Conservation (phyloP, 2,329 filamentous ascomycete genomes). For the Epicoccum sorghinum region DNA sequence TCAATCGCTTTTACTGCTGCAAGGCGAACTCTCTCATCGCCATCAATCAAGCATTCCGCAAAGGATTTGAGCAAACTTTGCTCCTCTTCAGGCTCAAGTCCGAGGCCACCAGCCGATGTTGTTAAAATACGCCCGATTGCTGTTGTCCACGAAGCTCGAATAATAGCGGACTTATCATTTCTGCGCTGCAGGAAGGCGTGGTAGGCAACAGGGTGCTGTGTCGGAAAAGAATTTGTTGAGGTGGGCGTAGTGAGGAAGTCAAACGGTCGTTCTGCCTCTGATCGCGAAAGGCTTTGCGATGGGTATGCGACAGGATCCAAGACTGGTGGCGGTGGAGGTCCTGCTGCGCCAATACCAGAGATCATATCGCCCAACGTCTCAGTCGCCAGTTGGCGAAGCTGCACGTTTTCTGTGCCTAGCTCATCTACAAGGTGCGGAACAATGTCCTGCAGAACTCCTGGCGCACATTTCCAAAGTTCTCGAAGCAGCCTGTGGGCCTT, state of each 20-base stretch:
- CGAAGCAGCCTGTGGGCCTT: slow-evolving; percentile 90
- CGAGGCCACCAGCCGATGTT: slow-evolving; percentile 91
- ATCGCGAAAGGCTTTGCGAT: slow-evolving; percentile 63
- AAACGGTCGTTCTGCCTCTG: slow-evolving; percentile 45
- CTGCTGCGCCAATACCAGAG: slow-evolving; percentile 89
- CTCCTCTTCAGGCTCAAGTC: slow-evolving; percentile 83
- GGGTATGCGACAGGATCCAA: slow-evolving; percentile 87
- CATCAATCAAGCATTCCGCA: slow-evolving; percentile 81
- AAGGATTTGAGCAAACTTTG: slow-evolving; percentile 73
- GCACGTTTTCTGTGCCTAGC: slow-evolving; percentile 84
- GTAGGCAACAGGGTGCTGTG: slow-evolving; percentile 79
- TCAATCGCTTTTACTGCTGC: slow-evolving; percentile 87
- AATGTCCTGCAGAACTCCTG: slow-evolving; percentile 87
- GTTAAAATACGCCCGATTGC: slow-evolving; percentile 83
- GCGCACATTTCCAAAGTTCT: slow-evolving; percentile 92
- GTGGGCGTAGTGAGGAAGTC: slow-evolving; percentile 79
- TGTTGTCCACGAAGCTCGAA: slow-evolving; percentile 85
- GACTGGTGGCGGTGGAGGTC: slow-evolving; percentile 72
- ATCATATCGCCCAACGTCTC: slow-evolving; percentile 96
- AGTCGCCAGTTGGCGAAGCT: slow-evolving; percentile 84
- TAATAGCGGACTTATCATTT: slow-evolving; percentile 82
- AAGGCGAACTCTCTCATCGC: slow-evolving; percentile 87
- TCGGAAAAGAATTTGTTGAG: slow-evolving; percentile 87
- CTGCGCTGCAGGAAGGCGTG: slow-evolving; percentile 82
- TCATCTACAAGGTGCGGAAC: slow-evolving; percentile 93